phyloP scores from a whole-genome alignment of 345 rosid genomes.

The Sisymbrium altissimum region DNA sequence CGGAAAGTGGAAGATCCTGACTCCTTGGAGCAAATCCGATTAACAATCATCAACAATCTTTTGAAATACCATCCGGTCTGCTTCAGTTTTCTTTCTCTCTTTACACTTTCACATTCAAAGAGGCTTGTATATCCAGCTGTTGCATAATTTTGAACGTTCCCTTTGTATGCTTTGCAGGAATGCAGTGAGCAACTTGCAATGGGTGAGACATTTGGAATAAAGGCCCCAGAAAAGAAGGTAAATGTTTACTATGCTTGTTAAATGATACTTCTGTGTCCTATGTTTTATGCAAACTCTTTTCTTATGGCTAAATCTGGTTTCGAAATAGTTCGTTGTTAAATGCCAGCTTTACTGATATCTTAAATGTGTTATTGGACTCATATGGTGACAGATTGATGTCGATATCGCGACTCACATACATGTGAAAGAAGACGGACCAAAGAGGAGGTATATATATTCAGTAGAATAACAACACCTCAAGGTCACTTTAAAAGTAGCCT shows the following conservation, averaged over 20 bases:
- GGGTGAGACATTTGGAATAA: constrained; percentile 95
- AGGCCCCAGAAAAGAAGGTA: constrained; percentile 89
- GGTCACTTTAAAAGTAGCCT: not conserved
- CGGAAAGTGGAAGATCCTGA: constrained; percentile 99
- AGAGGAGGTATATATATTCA: constrained; percentile 60
- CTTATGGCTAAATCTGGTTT: not conserved
- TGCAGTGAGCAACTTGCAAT: constrained; percentile 86
- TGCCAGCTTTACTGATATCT: not conserved
- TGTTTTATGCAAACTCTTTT: not conserved
- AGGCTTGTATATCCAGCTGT: not conserved
- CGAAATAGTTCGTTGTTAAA: not conserved
- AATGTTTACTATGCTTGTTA: not conserved
- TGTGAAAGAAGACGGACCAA: constrained; percentile 81
- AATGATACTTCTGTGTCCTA: not conserved
- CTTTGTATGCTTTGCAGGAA: constrained; percentile 49
- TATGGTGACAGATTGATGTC: constrained; percentile 71
- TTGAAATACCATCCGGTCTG: constrained; percentile 94
- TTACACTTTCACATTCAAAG: not conserved
- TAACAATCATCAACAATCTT: constrained; percentile 89
- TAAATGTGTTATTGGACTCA: not conserved
- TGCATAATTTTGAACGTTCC: not conserved
- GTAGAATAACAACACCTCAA: not conserved
- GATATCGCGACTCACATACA: constrained; percentile 76
- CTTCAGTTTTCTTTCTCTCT: constrained; percentile 20
- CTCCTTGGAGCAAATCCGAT: constrained; percentile 80